Conservation (phyloP, 192 early-diverging fungal species). For the Dissophora globulifera region DNA sequence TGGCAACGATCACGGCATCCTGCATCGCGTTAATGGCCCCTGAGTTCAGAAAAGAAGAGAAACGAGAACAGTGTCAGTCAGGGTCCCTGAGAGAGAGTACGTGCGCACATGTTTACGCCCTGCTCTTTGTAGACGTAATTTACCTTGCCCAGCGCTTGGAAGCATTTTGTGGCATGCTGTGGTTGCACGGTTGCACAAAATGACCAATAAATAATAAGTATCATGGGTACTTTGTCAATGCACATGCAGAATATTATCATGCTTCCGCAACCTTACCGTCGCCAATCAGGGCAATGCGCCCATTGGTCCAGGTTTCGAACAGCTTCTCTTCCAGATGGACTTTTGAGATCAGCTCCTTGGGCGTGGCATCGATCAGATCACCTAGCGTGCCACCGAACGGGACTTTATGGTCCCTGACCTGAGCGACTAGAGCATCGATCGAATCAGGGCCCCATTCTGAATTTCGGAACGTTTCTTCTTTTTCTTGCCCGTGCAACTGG, state of each 20-base stretch:
- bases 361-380: constrained; percentile 24
- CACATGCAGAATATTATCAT: too few species aligned
- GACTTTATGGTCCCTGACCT: neutral
- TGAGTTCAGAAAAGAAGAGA: constrained; percentile 1
- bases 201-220: too few species aligned
- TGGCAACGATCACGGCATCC: constrained; percentile 35
- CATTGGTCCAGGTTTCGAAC: constrained; percentile 23
- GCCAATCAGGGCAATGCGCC: constrained; percentile 21
- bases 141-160: too few species aligned
- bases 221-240: too few species aligned
- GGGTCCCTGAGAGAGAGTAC: too few species aligned
- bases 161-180: too few species aligned
- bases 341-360: constrained; percentile 14
- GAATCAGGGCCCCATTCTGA: constrained; percentile 28
- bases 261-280: constrained; percentile 31
- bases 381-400: constrained; percentile 31
- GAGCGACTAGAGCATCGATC: neutral
- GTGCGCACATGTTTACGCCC: too few species aligned
- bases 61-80: too few species aligned
- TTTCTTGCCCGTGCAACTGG: neutral
- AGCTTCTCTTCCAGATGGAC: constrained; percentile 24
- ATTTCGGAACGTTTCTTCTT: constrained; percentile 9
- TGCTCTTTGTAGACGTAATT: too few species aligned
- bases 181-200: too few species aligned
- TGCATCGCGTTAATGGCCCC: constrained; percentile 48